These are phyloP conservation scores for Eucalyptus dawsonii DNA, from an alignment of 345 rosid species.

Conservation along the genomic window DNA sequence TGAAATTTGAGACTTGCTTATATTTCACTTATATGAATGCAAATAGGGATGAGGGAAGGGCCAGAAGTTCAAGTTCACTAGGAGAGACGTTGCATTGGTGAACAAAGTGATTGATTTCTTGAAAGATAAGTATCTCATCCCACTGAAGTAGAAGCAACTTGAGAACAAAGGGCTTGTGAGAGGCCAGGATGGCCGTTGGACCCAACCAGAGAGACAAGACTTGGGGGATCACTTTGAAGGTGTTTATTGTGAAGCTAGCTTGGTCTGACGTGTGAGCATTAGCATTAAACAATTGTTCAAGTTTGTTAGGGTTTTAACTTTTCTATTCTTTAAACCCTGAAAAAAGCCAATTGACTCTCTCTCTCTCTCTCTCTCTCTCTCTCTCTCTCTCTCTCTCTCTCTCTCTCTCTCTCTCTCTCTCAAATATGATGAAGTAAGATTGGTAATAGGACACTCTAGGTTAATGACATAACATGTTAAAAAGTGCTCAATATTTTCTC, in stretches of 20 bases:
- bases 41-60: not conserved
- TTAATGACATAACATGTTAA: not conserved
- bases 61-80: not conserved
- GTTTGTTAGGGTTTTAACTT: not conserved
- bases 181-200: not conserved
- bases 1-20: not conserved
- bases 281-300: not conserved
- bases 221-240: not conserved
- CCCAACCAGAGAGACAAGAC: not conserved
- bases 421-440: not conserved
- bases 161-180: slow-evolving; percentile 5
- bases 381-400: not conserved
- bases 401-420: not conserved
- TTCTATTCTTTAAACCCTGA: not conserved
- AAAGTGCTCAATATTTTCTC: not conserved
- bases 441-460: not conserved
- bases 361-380: not conserved
- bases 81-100: slow-evolving; percentile 10
- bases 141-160: not conserved
- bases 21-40: not conserved
- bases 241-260: not conserved
- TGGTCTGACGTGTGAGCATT: not conserved
- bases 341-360: not conserved
- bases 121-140: not conserved
- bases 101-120: slow-evolving; percentile 3